Evolutionary conservation across 768 basidiomycete species (phyloP), one percentile per base, ranked within the genome.

Genomic region (Termitomyces sp.): DNA sequence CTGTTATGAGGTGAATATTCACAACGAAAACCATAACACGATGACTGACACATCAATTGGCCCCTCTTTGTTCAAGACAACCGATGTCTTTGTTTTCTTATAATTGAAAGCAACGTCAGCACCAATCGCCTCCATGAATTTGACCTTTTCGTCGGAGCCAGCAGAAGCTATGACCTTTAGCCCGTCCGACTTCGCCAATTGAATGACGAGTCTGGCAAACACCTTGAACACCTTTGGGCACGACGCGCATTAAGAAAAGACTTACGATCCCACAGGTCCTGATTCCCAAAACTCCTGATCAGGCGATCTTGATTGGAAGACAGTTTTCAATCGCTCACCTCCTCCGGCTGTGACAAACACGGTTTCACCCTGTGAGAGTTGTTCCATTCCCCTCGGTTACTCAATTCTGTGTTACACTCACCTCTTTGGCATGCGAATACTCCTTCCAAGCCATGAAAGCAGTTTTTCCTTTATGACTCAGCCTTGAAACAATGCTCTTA

Each of bases 81-180:
- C 79, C 2, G 62, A 60, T 0, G 80, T 82, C 47, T 73, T 69
- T 1, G 72, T 71, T 0, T 76, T 87, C 76, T 91, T 86, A 71
- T 86, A 89, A 67, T 90, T 88, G 73, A 88, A 89, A 1, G 76
- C 82, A 7, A 85, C 77, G 59, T 90, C 86, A 0, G 82, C 79
- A 2, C 86, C 88, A 19, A 86, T 58, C 1, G 76, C 75, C 52
- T 76, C 76, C 68, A 86, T 68, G 63, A 79, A 86, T 11, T 73
- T 65, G 5, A 90, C 84, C 68, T 91, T 90, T 50, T 86, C 84
- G 23, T 89, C 84, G 0, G 80, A 80, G 5, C 90, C 86, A 0
- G 86, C 84, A 2, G 83, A 86, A 0, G 80, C 85, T 50, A 91
- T 86, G 40, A 91, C 88, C 60, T 84, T 86, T 23, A 78, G 63